phyloP scores from a whole-genome alignment of 2,329 filamentous ascomycete genomes.

The Xylariales sp. region DNA sequence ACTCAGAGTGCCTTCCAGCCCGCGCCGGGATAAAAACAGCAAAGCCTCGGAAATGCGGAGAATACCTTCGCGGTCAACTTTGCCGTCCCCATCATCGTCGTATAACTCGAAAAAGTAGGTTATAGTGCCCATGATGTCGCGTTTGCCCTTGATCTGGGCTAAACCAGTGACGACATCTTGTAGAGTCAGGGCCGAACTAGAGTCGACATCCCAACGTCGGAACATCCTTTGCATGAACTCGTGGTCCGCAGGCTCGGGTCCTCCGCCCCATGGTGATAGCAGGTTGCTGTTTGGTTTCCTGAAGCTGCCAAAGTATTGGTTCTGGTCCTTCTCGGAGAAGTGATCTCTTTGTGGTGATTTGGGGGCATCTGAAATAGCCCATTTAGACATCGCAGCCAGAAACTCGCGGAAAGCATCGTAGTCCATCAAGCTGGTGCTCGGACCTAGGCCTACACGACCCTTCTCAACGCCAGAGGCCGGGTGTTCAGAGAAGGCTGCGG shows the following conservation, averaged over 20 bases:
- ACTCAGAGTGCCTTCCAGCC: constrained; percentile 70
- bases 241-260: constrained; percentile 76
- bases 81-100: constrained; percentile 86
- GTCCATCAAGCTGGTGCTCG: constrained; percentile 91
- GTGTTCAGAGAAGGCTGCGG: constrained; percentile 30
- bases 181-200: constrained; percentile 71
- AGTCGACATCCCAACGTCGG: constrained; percentile 79
- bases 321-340: constrained; percentile 47
- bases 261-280: constrained; percentile 50
- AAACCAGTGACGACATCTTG: constrained; percentile 91
- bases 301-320: constrained; percentile 56
- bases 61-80: constrained; percentile 92
- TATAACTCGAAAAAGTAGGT: constrained; percentile 98
- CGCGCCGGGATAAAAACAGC: constrained; percentile 84
- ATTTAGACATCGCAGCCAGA: constrained; percentile 80
- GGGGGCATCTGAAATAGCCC: constrained; percentile 87
- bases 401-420: constrained; percentile 96
- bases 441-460: constrained; percentile 80
- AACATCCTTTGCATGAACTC: constrained; percentile 91
- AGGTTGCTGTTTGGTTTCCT: constrained; percentile 37
- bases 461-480: constrained; percentile 62
- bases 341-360: constrained; percentile 47
- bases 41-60: constrained; percentile 90
- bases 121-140: constrained; percentile 96
- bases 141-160: constrained; percentile 84